phyloP scores from a whole-genome alignment of 257 asterid genomes.

The Parsonsia alboflavescens region DNA sequence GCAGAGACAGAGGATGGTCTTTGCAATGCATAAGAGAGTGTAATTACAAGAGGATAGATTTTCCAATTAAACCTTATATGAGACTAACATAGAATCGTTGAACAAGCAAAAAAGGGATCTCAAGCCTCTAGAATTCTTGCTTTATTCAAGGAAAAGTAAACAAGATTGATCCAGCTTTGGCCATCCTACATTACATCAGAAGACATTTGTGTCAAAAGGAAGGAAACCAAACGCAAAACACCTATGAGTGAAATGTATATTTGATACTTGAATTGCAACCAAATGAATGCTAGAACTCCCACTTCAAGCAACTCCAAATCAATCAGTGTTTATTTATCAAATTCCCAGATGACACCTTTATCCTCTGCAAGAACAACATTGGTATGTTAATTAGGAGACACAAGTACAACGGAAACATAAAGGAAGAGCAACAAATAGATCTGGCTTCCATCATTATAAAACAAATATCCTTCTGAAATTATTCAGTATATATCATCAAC shows the following conservation, averaged over 20 bases:
- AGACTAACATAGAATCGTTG: too few species aligned
- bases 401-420: neutral
- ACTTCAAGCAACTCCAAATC: neutral
- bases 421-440: neutral
- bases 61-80: too few species aligned
- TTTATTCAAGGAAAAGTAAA: neutral
- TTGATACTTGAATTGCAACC: neutral
- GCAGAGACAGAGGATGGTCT: too few species aligned
- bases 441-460: neutral
- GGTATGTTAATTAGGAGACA: neutral
- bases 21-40: too few species aligned
- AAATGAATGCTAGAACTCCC: neutral
- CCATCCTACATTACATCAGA: neutral
- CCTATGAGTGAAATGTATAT: neutral
- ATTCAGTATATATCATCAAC: neutral
- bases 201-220: neutral
- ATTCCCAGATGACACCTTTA: slow-evolving; percentile 83
- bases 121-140: neutral
- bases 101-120: neutral
- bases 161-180: neutral
- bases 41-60: too few species aligned
- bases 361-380: slow-evolving; percentile 44
- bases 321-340: slow-evolving; percentile 37
- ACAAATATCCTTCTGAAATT: neutral
- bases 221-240: neutral